Evolutionary conservation across 1,139 yeast species (phyloP).

Genomic region (Candida mesenterica): DNA sequence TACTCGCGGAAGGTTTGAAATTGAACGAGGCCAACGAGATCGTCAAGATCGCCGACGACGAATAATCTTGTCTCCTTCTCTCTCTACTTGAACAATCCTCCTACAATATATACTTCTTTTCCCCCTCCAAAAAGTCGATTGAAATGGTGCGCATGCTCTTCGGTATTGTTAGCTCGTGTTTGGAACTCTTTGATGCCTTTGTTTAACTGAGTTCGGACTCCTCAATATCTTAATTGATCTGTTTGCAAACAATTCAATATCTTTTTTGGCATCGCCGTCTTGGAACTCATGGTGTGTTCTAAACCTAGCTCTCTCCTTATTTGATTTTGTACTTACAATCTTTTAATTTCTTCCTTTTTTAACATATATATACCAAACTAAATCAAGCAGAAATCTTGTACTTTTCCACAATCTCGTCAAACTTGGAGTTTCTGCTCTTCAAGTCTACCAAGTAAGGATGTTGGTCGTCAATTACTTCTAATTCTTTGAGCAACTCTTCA

Average conservation of each 20-base stretch:
- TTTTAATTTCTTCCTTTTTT: not conserved
- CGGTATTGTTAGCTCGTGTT: too few species aligned
- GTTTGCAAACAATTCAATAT: too few species aligned
- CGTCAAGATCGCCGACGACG: constrained; percentile 25
- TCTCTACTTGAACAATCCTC: not conserved
- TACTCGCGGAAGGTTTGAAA: constrained; percentile 56
- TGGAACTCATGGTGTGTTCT: not conserved
- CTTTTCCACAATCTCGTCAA: constrained; percentile 57
- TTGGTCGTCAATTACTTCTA: constrained; percentile 41
- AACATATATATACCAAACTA: not conserved
- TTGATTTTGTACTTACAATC: not conserved
- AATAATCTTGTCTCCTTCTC: not conserved
- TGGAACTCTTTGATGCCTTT: too few species aligned
- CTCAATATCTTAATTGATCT: too few species aligned
- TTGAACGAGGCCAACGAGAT: constrained; percentile 44
- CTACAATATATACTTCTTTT: too few species aligned
- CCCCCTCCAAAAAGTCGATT: too few species aligned
- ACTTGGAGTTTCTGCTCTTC: constrained; percentile 50
- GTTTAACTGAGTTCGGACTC: too few species aligned
- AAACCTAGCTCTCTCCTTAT: not conserved
- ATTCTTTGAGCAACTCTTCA: constrained; percentile 37
- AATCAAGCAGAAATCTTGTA: constrained; percentile 23
- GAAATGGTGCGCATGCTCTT: too few species aligned
- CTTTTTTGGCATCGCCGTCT: not conserved
- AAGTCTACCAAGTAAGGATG: constrained; percentile 54